phyloP scores from a whole-genome alignment of 1,284 basidiomycete species.

The Spongispora temasekensis region DNA sequence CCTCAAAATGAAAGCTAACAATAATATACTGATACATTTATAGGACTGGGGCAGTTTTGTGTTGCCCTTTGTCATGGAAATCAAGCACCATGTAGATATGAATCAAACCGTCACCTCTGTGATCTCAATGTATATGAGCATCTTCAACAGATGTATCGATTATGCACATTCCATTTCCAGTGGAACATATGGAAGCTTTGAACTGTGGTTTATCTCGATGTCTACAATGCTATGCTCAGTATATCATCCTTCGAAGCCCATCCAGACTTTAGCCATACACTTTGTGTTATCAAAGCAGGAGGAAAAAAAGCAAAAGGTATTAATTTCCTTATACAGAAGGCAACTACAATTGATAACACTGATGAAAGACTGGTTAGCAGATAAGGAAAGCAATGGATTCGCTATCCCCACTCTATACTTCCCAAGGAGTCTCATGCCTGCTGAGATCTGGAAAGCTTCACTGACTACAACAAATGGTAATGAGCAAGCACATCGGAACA shows the following conservation, averaged over 20 bases:
- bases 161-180: slow-evolving; percentile 5
- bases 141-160: background rate
- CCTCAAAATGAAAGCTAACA: background rate
- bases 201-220: background rate
- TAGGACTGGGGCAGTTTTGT: slow-evolving; percentile 6
- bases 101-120: background rate
- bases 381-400: slow-evolving; percentile 7
- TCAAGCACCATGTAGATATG: background rate
- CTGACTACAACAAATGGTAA: slow-evolving; percentile 6
- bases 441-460: slow-evolving; percentile 7
- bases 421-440: slow-evolving; percentile 3
- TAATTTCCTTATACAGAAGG: background rate
- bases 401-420: slow-evolving; percentile 4
- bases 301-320: slow-evolving; percentile 1
- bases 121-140: slow-evolving; percentile 7
- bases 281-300: background rate
- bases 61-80: slow-evolving; percentile 1
- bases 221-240: slow-evolving; percentile 3
- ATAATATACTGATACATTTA: background rate
- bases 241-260: slow-evolving; percentile 3
- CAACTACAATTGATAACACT: background rate
- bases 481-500: slow-evolving; percentile 3
- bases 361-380: slow-evolving; percentile 3
- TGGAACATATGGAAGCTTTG: background rate
- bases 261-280: background rate